phyloP scores from a whole-genome alignment of 306 rosid genomes.

The Vigna radiata region DNA sequence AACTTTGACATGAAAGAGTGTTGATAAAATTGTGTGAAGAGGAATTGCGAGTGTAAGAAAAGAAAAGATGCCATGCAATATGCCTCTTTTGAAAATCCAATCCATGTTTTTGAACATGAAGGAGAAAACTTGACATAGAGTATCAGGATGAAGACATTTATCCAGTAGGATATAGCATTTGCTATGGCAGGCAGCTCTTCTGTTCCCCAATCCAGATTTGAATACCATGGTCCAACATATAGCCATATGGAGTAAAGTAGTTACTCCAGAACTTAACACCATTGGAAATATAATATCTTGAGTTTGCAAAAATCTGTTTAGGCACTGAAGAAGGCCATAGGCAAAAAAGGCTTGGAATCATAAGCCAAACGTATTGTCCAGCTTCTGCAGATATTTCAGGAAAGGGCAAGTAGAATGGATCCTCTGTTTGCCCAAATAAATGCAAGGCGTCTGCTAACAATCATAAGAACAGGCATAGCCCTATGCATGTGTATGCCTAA shows the following conservation, averaged over 20 bases:
- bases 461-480: conserved; percentile 58
- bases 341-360: conserved; percentile 70
- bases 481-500: conserved; percentile 73
- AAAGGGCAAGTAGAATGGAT: conserved; percentile 51
- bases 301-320: conserved; percentile 63
- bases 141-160: conserved; percentile 56
- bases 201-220: conserved; percentile 63
- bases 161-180: conserved; percentile 67
- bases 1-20: conserved; percentile 1
- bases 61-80: conserved; percentile 48
- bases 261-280: conserved; percentile 59
- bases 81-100: conserved; percentile 65
- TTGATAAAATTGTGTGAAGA: neutral
- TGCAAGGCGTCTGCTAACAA: conserved; percentile 57
- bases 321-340: conserved; percentile 68
- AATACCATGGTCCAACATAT: conserved; percentile 64
- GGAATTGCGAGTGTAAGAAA: conserved; percentile 70
- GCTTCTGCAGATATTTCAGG: conserved; percentile 66
- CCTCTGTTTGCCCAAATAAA: conserved; percentile 64
- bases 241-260: conserved; percentile 59
- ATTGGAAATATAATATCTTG: conserved; percentile 75
- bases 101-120: conserved; percentile 64
- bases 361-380: conserved; percentile 58
- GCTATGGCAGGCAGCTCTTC: conserved; percentile 80
- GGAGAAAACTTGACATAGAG: conserved; percentile 70